phyloP scores from a whole-genome alignment of 2,329 filamentous ascomycete genomes.

The Emergomyces orientalis region DNA sequence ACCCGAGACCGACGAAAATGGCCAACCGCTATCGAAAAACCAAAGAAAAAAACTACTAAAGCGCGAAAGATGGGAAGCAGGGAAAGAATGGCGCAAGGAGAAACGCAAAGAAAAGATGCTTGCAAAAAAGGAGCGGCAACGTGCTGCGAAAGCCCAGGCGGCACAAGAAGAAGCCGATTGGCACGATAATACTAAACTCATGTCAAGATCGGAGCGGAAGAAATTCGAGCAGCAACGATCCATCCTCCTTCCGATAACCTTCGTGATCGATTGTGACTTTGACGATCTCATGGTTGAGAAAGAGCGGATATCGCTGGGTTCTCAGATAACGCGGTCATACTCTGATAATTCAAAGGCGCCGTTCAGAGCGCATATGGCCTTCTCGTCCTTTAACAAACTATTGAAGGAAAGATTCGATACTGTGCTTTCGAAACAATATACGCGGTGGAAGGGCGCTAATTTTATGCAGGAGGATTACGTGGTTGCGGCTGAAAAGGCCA shows the following conservation, averaged over 20 bases:
- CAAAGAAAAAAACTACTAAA: slow-evolving; percentile 70
- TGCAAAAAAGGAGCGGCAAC: slow-evolving; percentile 45
- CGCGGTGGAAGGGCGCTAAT: slow-evolving; percentile 67
- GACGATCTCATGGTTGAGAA: slow-evolving; percentile 81
- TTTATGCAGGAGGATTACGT: slow-evolving; percentile 69
- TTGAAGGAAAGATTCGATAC: slow-evolving; percentile 73
- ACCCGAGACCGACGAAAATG: slow-evolving; percentile 8
- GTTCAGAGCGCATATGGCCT: slow-evolving; percentile 61
- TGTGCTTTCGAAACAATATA: slow-evolving; percentile 59
- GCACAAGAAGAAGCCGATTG: slow-evolving; percentile 20
- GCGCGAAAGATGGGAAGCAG: slow-evolving; percentile 65
- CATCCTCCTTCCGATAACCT: slow-evolving; percentile 60
- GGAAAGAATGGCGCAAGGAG: slow-evolving; percentile 50
- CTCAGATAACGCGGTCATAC: slow-evolving; percentile 80
- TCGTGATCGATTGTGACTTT: slow-evolving; percentile 87
- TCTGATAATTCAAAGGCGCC: slow-evolving; percentile 67
- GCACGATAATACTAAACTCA: slow-evolving; percentile 12
- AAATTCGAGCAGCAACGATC: slow-evolving; percentile 26
- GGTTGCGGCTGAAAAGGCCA: slow-evolving; percentile 55
- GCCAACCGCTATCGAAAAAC: slow-evolving; percentile 61
- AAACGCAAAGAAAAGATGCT: slow-evolving; percentile 49
- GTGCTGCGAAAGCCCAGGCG: slow-evolving; percentile 27
- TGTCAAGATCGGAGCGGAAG: slow-evolving; percentile 9
- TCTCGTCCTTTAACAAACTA: slow-evolving; percentile 68
- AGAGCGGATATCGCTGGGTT: slow-evolving; percentile 71